Conservation (phyloP, 495 filamentous ascomycete species). For the Lasiosphaeria ovina region DNA sequence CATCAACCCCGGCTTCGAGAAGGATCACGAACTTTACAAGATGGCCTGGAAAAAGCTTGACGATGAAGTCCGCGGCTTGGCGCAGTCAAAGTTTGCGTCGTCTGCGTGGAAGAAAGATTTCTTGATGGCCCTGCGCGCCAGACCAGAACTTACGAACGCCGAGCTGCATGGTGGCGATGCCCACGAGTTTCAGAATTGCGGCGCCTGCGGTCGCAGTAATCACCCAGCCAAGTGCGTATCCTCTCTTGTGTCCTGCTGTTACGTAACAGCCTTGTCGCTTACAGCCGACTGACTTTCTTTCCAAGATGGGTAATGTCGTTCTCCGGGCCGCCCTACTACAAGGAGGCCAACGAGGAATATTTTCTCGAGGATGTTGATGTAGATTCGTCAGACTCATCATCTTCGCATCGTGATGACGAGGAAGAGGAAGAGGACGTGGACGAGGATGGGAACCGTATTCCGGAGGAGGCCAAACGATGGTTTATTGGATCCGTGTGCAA, state of each 20-base stretch:
- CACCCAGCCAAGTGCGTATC: slow-evolving; percentile 59
- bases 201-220: slow-evolving; percentile 69
- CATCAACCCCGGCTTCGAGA: slow-evolving; percentile 69
- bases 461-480: slow-evolving; percentile 40
- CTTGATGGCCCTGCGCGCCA: slow-evolving; percentile 58
- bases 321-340: slow-evolving; percentile 66
- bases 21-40: slow-evolving; percentile 61
- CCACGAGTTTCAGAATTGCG: slow-evolving; percentile 54
- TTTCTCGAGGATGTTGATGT: slow-evolving; percentile 60
- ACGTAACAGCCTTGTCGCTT: background rate
- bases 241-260: background rate
- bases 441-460: slow-evolving; percentile 38
- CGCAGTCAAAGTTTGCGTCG: slow-evolving; percentile 69
- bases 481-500: slow-evolving; percentile 52
- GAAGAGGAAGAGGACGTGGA: slow-evolving; percentile 31
- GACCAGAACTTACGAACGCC: slow-evolving; percentile 47
- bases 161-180: slow-evolving; percentile 27
- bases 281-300: background rate
- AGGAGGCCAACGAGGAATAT: slow-evolving; percentile 40
- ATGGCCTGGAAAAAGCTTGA: slow-evolving; percentile 74
- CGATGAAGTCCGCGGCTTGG: slow-evolving; percentile 65
- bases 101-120: slow-evolving; percentile 72
- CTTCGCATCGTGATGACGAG: slow-evolving; percentile 40
- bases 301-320: slow-evolving; percentile 54
- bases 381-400: background rate